A percentile compares a stretch with the other conserved stretches of the same genome.
These are phyloP conservation scores for Hanseniaspora vineae DNA, from an alignment of 805 yeast species.

Conservation along the genomic window DNA sequence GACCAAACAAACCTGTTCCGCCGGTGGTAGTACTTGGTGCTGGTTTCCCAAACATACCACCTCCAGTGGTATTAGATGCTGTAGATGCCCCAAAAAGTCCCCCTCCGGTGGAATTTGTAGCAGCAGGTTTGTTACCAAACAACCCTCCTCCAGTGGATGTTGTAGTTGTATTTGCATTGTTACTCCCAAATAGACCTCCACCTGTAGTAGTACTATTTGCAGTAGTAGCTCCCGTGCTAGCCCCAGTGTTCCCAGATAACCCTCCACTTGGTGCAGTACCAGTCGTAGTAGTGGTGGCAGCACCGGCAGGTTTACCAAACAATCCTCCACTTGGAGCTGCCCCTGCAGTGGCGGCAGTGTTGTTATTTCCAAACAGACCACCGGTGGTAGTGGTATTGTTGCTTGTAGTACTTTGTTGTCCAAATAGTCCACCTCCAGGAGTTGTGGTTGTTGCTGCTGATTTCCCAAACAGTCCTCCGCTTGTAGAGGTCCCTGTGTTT, in stretches of 20 bases:
- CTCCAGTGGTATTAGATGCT: constrained; percentile 1
- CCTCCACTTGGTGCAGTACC: constrained; percentile 12
- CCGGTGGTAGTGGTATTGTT: constrained; percentile 4
- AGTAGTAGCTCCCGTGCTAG: constrained; percentile 1
- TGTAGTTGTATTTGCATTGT: constrained; percentile 4
- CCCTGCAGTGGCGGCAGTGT: constrained; percentile 1
- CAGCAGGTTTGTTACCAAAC: constrained; percentile 12
- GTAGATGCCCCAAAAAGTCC: constrained; percentile 17
- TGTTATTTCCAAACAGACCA: constrained; percentile 20
- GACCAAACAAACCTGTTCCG: constrained; percentile 12
- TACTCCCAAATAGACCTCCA: constrained; percentile 11
- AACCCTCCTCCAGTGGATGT: constrained; percentile 13
- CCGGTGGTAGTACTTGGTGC: constrained; percentile 1
- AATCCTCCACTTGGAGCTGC: constrained; percentile 13
- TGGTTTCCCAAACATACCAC: constrained; percentile 11
- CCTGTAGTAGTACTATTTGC: constrained; percentile 3
- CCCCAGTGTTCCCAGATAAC: constrained; percentile 13
- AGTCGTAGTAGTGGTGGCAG: neutral
- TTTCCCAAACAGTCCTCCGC: no score
- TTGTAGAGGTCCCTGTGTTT: no score
- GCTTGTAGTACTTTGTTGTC: neutral
- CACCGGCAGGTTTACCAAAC: constrained; percentile 12
- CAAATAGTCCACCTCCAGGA: no score
- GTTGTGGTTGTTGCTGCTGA: no score
- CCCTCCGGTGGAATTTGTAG: constrained; percentile 8